Evolutionary conservation across 2,329 filamentous ascomycete species (phyloP), one percentile per base, ranked within the genome.

Genomic region (Elsinoe necatrix): DNA sequence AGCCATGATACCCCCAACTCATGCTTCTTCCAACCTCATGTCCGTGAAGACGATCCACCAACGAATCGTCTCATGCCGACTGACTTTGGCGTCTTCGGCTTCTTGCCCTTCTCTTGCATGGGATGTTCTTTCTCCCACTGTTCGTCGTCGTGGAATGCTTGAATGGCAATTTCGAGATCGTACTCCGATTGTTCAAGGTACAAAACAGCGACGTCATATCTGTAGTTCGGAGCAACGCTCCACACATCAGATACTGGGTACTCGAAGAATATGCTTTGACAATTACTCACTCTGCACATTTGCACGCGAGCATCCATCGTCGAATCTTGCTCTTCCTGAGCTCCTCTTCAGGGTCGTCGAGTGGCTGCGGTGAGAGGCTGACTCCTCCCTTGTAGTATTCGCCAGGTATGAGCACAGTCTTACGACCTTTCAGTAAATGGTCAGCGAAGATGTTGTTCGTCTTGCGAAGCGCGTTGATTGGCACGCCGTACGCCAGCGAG

Each of bases 221-320:
- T 81, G 61, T 67, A 62, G 37, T 57, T 62, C 56, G 61, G 60
- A 58, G 63, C 59, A 63, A 72, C 57, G 63, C 69, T 74, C 69
- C 66, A 59, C 63, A 56, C 50, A 63, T 75, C 63, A 75, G 71
- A 62, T 55, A 45, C n/a, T 61, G 66, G 61, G 64, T 61, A 54
- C 42, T 21, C 27, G 34, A 1, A 16, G 3, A 6, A 9, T 11
- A 21, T 21, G 21, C 41, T 5, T 23, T 21, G 8, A 12, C 21
- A 18, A 48, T 37, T 9, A 73, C 77, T 72, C 84, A 91, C 75
- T 91, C 85, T 21, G 80, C 74, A 25, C 88, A 85, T 67, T 92
- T 92, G 71, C 84, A 88, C 1, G 78, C 77, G 1, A 89, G 82
- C 87, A 91, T 91, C 76, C 85, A 92, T 60, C 85, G 80, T 41